Percentiles rank a stretch among this genome's conserved stretches.
Conservation (phyloP, 306 rosid species). For the Dalbergia cochinchinensis region DNA sequence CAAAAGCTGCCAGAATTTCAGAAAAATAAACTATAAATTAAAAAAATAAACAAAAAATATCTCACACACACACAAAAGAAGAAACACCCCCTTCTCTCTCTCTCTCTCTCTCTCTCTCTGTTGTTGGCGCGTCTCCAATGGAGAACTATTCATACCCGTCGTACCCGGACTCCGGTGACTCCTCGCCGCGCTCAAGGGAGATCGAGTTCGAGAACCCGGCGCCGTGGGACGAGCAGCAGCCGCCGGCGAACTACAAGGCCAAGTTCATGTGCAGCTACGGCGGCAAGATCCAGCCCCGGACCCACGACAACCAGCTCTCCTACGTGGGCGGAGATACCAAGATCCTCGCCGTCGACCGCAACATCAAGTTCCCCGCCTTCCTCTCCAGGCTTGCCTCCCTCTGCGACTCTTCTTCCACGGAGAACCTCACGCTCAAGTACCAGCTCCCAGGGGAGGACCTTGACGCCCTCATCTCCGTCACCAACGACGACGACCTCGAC, state of each 20-base stretch:
- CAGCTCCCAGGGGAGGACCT: constrained; percentile 96
- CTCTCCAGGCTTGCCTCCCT: constrained; percentile 68
- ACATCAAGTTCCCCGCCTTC: constrained; percentile 61
- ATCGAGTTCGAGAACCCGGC: constrained; percentile 82
- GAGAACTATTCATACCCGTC: constrained; percentile 75
- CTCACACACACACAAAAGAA: background rate
- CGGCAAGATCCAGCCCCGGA: constrained; percentile 94
- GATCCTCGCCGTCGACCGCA: constrained; percentile 86
- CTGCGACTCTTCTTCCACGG: constrained; percentile 46
- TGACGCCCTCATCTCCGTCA: constrained; percentile 87
- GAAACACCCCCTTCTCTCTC: too few species aligned
- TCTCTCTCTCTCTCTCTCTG: constrained; percentile 6
- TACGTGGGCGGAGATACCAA: constrained; percentile 94
- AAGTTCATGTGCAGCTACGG: constrained; percentile 95
- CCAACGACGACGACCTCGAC: constrained; percentile 90
- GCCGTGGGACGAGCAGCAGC: constrained; percentile 75
- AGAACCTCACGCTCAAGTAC: constrained; percentile 78
- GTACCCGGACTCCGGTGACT: constrained; percentile 80
- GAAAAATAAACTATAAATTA: background rate
- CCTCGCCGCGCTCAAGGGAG: constrained; percentile 87
- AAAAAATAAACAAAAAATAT: background rate
- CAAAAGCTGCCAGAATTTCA: background rate
- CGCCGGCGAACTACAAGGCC: constrained; percentile 59
- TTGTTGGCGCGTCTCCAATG: constrained; percentile 49
- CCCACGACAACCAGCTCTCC: constrained; percentile 84